Evolutionary conservation across 2,329 filamentous ascomycete species (phyloP).

Genomic region (Colletotrichum tamarilloi): DNA sequence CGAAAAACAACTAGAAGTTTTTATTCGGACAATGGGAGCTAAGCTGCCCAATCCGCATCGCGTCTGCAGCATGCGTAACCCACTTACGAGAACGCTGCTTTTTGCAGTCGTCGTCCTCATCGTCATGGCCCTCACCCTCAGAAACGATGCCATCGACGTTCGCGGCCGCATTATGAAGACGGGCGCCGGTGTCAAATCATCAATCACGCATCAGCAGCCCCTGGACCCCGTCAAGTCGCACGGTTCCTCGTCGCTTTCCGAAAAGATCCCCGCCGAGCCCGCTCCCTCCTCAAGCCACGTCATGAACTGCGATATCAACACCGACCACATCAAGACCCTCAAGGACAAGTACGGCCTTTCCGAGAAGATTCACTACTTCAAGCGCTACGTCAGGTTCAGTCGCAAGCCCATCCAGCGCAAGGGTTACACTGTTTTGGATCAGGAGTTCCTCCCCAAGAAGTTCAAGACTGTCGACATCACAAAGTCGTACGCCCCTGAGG

Average conservation of each 20-base stretch:
- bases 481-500: constrained; percentile 52
- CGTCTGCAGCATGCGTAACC: constrained; percentile 61
- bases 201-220: constrained; percentile 42
- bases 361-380: constrained; percentile 65
- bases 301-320: constrained; percentile 64
- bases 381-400: constrained; percentile 64
- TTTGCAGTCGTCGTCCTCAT: constrained; percentile 56
- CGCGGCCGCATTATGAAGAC: constrained; percentile 53
- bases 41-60: constrained; percentile 52
- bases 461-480: constrained; percentile 61
- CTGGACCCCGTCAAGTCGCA: constrained; percentile 36
- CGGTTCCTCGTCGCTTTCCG: constrained; percentile 37
- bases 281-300: constrained; percentile 42
- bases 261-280: constrained; percentile 43
- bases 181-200: constrained; percentile 49
- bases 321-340: constrained; percentile 56
- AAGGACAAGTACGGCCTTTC: constrained; percentile 59
- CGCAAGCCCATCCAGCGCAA: constrained; percentile 61
- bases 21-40: constrained; percentile 48
- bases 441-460: constrained; percentile 57
- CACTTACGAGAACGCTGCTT: constrained; percentile 57
- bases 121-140: constrained; percentile 54
- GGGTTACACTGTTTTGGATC: constrained; percentile 61
- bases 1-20: constrained; percentile 18
- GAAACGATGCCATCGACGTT: constrained; percentile 52